Conservation (phyloP, 2,329 filamentous ascomycete genomes). For the Diaporthe sp. region DNA sequence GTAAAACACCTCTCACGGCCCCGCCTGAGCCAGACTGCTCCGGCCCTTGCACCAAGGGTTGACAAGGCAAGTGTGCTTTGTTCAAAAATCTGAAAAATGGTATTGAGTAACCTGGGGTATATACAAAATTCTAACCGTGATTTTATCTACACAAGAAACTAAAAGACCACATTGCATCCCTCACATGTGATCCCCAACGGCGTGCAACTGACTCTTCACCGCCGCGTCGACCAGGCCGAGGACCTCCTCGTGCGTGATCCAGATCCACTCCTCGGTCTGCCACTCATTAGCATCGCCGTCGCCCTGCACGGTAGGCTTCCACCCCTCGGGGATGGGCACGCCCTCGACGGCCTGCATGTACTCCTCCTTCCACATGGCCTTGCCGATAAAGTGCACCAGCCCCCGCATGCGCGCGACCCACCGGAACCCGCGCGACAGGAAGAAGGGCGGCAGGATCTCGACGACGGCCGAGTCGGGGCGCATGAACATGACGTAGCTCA, state of each 20-base stretch:
- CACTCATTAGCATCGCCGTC: conserved; percentile 34
- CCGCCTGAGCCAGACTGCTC: not conserved
- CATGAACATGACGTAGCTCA: conserved; percentile 47
- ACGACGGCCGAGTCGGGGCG: conserved; percentile 43
- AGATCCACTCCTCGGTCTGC: conserved; percentile 44
- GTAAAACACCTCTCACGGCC: not conserved
- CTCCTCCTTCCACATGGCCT: conserved; percentile 38
- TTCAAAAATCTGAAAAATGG: conserved; percentile 3
- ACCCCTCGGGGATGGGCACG: conserved; percentile 25
- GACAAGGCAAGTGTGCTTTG: too few relatives aligned
- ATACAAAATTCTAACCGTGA: not conserved
- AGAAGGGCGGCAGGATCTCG: conserved; percentile 39
- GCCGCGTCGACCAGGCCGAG: conserved; percentile 41
- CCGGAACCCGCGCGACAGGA: conserved; percentile 33
- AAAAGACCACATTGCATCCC: not conserved
- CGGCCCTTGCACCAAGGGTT: not conserved
- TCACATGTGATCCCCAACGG: not conserved
- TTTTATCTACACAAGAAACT: conserved; percentile 1
- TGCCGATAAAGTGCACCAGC: conserved; percentile 34
- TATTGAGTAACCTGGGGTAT: conserved; percentile 23
- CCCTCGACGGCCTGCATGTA: conserved; percentile 31
- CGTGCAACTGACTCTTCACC: conserved; percentile 35
- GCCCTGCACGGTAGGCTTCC: conserved; percentile 23
- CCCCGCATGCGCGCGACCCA: conserved; percentile 39
- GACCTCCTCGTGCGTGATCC: conserved; percentile 44